phyloP scores from a whole-genome alignment of 2,329 filamentous ascomycete species.

The Arthrocladium fulminans region DNA sequence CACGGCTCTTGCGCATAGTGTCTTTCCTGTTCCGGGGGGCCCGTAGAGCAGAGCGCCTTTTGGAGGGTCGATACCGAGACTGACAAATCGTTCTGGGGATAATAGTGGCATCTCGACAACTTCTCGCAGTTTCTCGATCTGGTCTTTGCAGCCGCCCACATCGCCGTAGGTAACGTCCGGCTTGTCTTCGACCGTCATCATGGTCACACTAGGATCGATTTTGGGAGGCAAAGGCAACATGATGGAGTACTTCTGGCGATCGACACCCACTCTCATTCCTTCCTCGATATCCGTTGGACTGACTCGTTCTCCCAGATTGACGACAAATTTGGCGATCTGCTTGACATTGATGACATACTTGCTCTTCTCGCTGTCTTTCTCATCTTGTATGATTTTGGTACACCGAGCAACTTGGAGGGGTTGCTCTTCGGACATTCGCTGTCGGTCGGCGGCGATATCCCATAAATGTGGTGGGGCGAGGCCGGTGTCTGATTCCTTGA shows the following conservation, averaged over 20 bases:
- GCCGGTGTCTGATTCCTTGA: conserved; percentile 86
- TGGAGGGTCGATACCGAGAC: conserved; percentile 95
- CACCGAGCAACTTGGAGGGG: conserved; percentile 94
- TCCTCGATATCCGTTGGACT: conserved; percentile 98
- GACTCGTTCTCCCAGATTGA: conserved; percentile 92
- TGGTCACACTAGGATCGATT: conserved; percentile 97
- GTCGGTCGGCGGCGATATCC: conserved; percentile 94
- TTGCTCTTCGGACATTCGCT: conserved; percentile 98
- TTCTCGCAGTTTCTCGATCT: conserved; percentile 97
- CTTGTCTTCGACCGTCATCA: conserved; percentile 99
- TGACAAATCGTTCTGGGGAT: conserved; percentile 94
- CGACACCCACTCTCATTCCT: conserved; percentile 96
- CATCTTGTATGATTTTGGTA: conserved; percentile 97
- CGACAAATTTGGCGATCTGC: conserved; percentile 98
- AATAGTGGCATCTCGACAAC: conserved; percentile 97
- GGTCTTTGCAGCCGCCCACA: conserved; percentile 97
- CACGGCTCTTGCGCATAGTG: conserved; percentile 90
- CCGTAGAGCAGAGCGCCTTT: conserved; percentile 96
- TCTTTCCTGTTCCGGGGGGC: conserved; percentile 97
- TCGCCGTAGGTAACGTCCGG: conserved; percentile 98
- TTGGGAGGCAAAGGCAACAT: conserved; percentile 91
- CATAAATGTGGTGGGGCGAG: conserved; percentile 96
- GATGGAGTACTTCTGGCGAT: conserved; percentile 99
- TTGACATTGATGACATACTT: conserved; percentile 99
- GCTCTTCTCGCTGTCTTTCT: conserved; percentile 92